Base-by-base conservation (phyloP, 2,329 filamentous ascomycete genomes). In the Epichloe festucae region DNA sequence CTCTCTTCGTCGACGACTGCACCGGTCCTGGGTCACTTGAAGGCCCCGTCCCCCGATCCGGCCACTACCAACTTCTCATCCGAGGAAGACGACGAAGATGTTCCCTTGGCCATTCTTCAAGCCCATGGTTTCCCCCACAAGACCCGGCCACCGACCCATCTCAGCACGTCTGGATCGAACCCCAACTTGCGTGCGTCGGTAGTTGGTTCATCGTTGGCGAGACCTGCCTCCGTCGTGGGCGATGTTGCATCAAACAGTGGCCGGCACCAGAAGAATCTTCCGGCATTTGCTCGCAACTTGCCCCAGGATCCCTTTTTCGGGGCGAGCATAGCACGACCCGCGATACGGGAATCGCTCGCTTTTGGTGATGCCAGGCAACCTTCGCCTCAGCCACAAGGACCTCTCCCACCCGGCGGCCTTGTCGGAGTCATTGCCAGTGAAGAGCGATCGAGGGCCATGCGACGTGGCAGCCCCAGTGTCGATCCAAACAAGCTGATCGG, bases 41-140 rank as follows among this genome's bases (percentile, higher is more conserved):
- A 67, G 46, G 64, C 63, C 6, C 67, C 61, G 17, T 70, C 60
- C 46, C 62, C 62, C 46, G 70, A 62, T 23, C 68, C 56, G 49
- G 64, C 66, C 2, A 71, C 72, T 0, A 72, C 73, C 0, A 75
- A 77, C n/a, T 69, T 63, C 4, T 84, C 82, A 1, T 85, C 89
- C 39, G 87, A 90, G 52, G 89, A 95, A 59, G 89, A 95, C 48
- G 89, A 95, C 59, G 89, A 95, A 53, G 89, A 95, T 60, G 79
- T 95, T 12, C 89, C 89, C 0, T 72, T 95, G 41, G 89, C 84
- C 12, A 93, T 95, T 58, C 73, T 95, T 19, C 86, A 88, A 51
- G 89, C 89, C 2, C 89, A 95, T 64, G 89, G 89, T 2, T 95
- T 95, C 61, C 89, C 89, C 89, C 0, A 82, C 66, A 89, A 82